Evolutionary conservation across 768 basidiomycete species (phyloP).

Genomic region (Amanita polypyramis): DNA sequence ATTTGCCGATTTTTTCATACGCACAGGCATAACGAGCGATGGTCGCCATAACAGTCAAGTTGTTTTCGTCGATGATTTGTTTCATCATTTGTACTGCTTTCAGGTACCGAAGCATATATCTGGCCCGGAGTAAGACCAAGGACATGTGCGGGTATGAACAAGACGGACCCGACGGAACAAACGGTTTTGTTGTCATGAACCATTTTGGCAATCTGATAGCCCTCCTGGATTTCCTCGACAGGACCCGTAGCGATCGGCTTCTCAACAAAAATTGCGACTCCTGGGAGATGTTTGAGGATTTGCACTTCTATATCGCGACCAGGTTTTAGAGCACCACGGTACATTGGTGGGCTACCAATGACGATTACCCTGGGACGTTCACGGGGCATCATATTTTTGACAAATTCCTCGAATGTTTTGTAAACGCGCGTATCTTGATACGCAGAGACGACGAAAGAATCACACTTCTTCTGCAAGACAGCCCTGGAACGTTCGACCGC

Average conservation of each 20-base stretch:
- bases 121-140: constrained; percentile 17
- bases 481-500: constrained; percentile 69
- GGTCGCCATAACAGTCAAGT: constrained; percentile 91
- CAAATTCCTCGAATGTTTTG: constrained; percentile 80
- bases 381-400: constrained; percentile 51
- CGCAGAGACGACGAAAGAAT: constrained; percentile 87
- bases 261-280: constrained; percentile 83
- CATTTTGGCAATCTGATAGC: constrained; percentile 59
- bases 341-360: constrained; percentile 90
- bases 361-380: constrained; percentile 75
- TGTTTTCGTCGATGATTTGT: constrained; percentile 87
- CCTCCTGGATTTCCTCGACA: constrained; percentile 51
- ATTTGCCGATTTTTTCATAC: constrained; percentile 70
- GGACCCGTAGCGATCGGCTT: constrained; percentile 87
- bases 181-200: constrained; percentile 64
- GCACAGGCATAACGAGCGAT: constrained; percentile 91
- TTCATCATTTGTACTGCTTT: constrained; percentile 96
- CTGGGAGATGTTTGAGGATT: constrained; percentile 80
- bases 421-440: constrained; percentile 84
- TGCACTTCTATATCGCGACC: constrained; percentile 84
- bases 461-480: constrained; percentile 82
- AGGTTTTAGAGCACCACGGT: constrained; percentile 65
- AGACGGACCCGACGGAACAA: constrained; percentile 77
- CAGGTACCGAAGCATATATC: constrained; percentile 91
- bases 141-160: background rate